A percentile compares a stretch with the other conserved stretches of the same genome.
These are phyloP conservation scores for Aspergillus ostianus DNA, from an alignment of 495 filamentous ascomycete genomes.

Conservation along the genomic window DNA sequence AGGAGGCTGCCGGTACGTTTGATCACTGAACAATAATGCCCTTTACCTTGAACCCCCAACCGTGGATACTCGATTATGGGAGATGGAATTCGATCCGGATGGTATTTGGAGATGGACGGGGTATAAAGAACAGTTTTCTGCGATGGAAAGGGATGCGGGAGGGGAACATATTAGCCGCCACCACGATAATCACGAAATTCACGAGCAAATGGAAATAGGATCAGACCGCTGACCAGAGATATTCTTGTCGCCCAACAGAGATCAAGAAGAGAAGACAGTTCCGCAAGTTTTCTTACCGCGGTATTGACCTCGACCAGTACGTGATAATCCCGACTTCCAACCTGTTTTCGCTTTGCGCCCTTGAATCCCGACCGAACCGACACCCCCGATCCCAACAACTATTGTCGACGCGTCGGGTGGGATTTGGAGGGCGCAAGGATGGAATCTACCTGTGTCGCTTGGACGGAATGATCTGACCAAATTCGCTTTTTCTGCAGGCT, in stretches of 20 bases:
- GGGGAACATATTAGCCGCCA: constrained; percentile 15
- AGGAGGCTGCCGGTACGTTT: constrained; percentile 85
- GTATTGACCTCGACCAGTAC: constrained; percentile 98
- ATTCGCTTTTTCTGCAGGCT: constrained; percentile 56
- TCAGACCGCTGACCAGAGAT: constrained; percentile 40
- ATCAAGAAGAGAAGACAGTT: constrained; percentile 99
- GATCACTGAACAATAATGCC: constrained; percentile 9
- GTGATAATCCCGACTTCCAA: constrained; percentile 36
- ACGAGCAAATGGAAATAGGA: constrained; percentile 10
- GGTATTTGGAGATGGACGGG: constrained; percentile 3
- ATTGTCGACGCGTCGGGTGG: constrained; percentile 7
- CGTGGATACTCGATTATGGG: background rate
- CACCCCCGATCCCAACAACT: constrained; percentile 33
- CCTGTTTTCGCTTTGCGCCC: constrained; percentile 48
- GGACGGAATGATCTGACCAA: constrained; percentile 19
- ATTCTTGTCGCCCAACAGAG: constrained; percentile 51
- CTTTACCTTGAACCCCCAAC: background rate
- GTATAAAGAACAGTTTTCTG: background rate
- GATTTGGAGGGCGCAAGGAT: background rate
- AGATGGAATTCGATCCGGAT: constrained; percentile 10
- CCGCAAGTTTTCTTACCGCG: constrained; percentile 99
- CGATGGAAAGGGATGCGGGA: constrained; percentile 9
- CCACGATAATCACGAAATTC: constrained; percentile 12
- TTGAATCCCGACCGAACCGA: constrained; percentile 61
- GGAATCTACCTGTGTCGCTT: background rate